phyloP scores from a whole-genome alignment of 306 rosid genomes.

The Fragaria ananassa region DNA sequence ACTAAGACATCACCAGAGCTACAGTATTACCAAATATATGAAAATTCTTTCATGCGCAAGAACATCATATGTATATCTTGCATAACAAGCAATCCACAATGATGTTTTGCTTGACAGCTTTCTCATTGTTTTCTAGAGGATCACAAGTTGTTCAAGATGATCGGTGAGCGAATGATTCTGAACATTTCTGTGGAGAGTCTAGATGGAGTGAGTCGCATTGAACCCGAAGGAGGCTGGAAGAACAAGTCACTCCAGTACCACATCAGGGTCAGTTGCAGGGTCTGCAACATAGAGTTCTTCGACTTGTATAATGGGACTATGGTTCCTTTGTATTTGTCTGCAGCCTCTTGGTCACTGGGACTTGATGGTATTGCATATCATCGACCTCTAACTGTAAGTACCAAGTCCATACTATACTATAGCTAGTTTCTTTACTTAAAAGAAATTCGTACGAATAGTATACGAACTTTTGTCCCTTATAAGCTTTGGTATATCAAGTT shows the following conservation, averaged over 20 bases:
- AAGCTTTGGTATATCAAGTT: too few species aligned
- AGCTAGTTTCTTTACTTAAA: background rate
- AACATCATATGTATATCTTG: background rate
- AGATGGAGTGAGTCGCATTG: background rate
- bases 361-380: background rate
- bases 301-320: background rate
- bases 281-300: constrained; percentile 1
- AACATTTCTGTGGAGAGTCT: constrained; percentile 6
- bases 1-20: background rate
- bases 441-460: too few species aligned
- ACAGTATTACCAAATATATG: background rate
- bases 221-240: constrained; percentile 4
- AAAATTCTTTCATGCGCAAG: background rate
- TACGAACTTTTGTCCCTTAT: too few species aligned
- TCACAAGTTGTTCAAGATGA: background rate
- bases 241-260: constrained; percentile 5
- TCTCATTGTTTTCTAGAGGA: background rate
- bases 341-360: background rate
- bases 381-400: constrained; percentile 1
- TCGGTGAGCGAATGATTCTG: background rate
- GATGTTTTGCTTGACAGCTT: background rate
- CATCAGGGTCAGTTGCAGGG: background rate
- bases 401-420: background rate
- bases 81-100: background rate
- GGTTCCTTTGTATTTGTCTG: background rate